Evolutionary conservation across 768 basidiomycete species (phyloP).

Genomic region (Sistotremastrum suecicum): DNA sequence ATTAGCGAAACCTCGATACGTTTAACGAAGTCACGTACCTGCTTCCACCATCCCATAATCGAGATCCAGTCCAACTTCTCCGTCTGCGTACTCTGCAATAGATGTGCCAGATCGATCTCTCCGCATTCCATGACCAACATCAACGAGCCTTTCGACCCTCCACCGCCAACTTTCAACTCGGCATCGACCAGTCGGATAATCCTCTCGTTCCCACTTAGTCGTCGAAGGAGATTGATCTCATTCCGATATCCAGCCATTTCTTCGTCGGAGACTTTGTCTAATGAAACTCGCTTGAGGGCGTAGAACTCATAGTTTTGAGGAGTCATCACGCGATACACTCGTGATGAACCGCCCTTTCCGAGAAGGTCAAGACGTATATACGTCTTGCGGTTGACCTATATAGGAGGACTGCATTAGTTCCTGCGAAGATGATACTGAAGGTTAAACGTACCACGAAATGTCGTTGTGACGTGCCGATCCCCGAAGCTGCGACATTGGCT

Average conservation of each 20-base stretch:
- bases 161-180: constrained; percentile 63
- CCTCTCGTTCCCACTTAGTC: constrained; percentile 85
- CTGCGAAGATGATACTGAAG: not conserved
- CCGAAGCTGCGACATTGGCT: not conserved
- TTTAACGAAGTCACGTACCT: constrained; percentile 34
- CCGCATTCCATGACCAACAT: constrained; percentile 95
- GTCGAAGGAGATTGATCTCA: constrained; percentile 84
- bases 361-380: constrained; percentile 83
- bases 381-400: constrained; percentile 62
- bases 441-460: not conserved
- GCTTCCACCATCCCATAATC: constrained; percentile 94
- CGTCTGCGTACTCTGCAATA: constrained; percentile 74
- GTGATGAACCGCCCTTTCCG: constrained; percentile 91
- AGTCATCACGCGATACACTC: constrained; percentile 84
- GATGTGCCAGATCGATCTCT: constrained; percentile 77
- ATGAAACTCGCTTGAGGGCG: constrained; percentile 84
- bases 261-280: constrained; percentile 81
- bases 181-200: constrained; percentile 89
- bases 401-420: not conserved
- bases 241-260: constrained; percentile 91
- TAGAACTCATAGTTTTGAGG: constrained; percentile 53
- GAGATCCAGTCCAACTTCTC: constrained; percentile 86
- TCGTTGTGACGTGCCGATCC: not conserved
- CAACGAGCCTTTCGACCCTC: constrained; percentile 59
- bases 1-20: not conserved